These are phyloP conservation scores for Cardiospermum halicacabum DNA, from an alignment of 345 rosid genomes.

Conservation along the genomic window DNA sequence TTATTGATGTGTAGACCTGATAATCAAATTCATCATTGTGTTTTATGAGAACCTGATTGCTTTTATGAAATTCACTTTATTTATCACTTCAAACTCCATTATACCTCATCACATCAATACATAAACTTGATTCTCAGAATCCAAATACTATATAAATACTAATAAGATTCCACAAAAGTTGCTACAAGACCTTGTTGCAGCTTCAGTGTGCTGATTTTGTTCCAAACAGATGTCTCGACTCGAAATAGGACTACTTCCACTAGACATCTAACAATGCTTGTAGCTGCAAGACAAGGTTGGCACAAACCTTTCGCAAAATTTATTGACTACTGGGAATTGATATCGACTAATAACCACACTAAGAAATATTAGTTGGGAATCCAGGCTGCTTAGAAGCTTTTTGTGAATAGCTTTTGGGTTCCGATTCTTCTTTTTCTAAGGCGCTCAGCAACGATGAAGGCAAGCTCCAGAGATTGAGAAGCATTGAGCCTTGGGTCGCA, in stretches of 20 bases:
- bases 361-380: not conserved
- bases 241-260: not conserved
- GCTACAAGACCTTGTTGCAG: conserved; percentile 9
- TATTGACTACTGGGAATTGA: conserved; percentile 14
- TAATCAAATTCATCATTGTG: no score
- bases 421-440: conserved; percentile 47
- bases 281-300: conserved; percentile 1
- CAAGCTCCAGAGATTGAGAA: conserved; percentile 56
- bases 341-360: not conserved
- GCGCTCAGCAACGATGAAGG: conserved; percentile 58
- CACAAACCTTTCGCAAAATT: conserved; percentile 3
- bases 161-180: not conserved
- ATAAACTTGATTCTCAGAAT: not conserved
- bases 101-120: conserved; percentile 4
- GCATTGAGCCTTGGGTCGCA: conserved; percentile 65
- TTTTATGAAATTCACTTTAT: not conserved
- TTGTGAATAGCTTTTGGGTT: conserved; percentile 25
- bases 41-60: no score
- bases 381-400: conserved; percentile 3
- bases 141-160: not conserved
- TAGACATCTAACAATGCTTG: not conserved
- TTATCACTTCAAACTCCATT: conserved; percentile 2
- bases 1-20: no score
- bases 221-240: not conserved
- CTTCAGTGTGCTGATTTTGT: not conserved